Evolutionary conservation across 129 eudicot species (phyloP), one percentile per base, ranked within the genome.

Genomic region (Oenanthe sinensis): DNA sequence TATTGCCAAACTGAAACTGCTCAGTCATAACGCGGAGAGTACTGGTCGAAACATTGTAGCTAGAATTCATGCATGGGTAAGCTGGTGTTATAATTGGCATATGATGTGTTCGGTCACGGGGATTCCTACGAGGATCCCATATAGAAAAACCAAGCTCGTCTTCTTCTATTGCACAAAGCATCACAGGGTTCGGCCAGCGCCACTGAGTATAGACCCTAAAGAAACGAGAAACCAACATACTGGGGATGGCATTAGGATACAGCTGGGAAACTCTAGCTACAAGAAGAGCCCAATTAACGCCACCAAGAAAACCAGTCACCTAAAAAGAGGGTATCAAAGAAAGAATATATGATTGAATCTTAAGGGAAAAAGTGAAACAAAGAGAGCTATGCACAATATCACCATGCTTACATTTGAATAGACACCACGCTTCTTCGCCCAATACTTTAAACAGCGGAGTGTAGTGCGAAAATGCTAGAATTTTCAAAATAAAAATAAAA

Each of bases 281-380:
- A 63, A 92, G 87, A 78, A 95, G 90, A 42, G 99, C 99, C 99
- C 96, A 96, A 77, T 96, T 96, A 49, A 96, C 97, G 14, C 97
- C 99, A 85, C 97, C 99, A 68, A 96, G 95, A 85, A 92, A 96
- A 36, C 99, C 99, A 54, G 93, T 90, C 79, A 95, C 97, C 99
- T 95, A 81, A 75, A 74, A 17, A 78, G 42, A 42, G 10, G 30
- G 15, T 17, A 75, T 22, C 20, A 45, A 70, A 37, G 7, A 14
- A 3, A 17, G 33, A 22, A n/a, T 24, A 15, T 60, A 60, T 3
- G 26, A 13, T 7, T 1, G 28, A 58, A 77, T 5, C 4, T 3
- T 3, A 70, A 39, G 63, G 46, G 17, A 15, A 54, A 67, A 33
- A 1, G 0, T 6, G 22, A 2, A 30, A 30, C 72, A 30, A 14